A percentile compares a stretch with the other conserved stretches of the same genome.
phyloP scores from a whole-genome alignment of 495 filamentous ascomycete genomes.

The Penicillium steckii region DNA sequence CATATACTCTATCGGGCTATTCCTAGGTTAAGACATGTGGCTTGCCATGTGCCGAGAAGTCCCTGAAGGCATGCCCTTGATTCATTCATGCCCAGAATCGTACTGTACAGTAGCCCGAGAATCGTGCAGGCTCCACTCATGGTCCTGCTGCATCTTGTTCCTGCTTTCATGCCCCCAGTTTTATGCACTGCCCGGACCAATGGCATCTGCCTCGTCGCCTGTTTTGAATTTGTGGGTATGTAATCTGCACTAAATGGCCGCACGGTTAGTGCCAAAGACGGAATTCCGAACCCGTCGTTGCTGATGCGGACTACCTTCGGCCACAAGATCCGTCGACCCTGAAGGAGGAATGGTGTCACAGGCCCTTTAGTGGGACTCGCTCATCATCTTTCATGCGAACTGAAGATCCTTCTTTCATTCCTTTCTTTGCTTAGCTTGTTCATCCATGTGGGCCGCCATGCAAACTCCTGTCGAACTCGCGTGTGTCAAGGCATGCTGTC shows the following conservation, averaged over 20 bases:
- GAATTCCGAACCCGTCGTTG: conserved; percentile 18
- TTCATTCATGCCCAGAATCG: not conserved
- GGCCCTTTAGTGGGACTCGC: conserved; percentile 13
- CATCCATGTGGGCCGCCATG: conserved; percentile 28
- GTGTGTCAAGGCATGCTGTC: conserved; percentile 22
- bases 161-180: conserved; percentile 19
- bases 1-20: conserved; percentile 14
- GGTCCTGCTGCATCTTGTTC: conserved; percentile 18
- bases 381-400: conserved; percentile 14
- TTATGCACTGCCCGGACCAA: conserved; percentile 15
- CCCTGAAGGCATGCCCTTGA: conserved; percentile 2
- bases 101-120: not conserved
- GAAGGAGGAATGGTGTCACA: conserved; percentile 23
- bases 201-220: conserved; percentile 21
- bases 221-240: conserved; percentile 24
- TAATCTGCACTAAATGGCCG: conserved; percentile 7
- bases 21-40: conserved; percentile 27
- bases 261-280: conserved; percentile 6
- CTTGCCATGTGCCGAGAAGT: conserved; percentile 20
- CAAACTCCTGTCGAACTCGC: conserved; percentile 23
- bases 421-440: conserved; percentile 10
- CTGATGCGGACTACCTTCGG: conserved; percentile 18
- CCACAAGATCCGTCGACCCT: conserved; percentile 8
- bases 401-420: conserved; percentile 27
- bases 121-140: conserved; percentile 5